These are phyloP conservation scores for Helotiales sp. DNA, from an alignment of 2,329 filamentous ascomycete genomes.

Conservation along the genomic window DNA sequence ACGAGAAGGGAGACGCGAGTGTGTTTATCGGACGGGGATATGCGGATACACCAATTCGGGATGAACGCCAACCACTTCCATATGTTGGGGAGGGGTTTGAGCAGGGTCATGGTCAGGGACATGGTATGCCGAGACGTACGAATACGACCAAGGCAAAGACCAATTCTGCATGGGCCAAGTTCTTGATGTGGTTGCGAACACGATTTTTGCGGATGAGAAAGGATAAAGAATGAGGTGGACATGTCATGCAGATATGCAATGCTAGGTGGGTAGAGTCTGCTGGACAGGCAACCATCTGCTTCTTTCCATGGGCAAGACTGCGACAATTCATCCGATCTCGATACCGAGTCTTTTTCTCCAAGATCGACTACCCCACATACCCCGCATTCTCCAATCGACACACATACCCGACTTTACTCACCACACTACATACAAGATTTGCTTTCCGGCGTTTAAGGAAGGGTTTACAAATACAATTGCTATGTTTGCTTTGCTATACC, in stretches of 20 bases:
- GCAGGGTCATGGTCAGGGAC: no score
- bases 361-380: not conserved
- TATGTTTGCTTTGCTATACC: not conserved
- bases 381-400: not conserved
- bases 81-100: constrained; percentile 7
- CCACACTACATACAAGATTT: not conserved
- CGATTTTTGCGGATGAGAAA: constrained; percentile 45
- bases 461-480: no score
- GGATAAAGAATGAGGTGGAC: constrained; percentile 8
- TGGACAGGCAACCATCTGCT: not conserved
- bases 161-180: constrained; percentile 61
- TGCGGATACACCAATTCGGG: constrained; percentile 4
- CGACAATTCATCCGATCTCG: not conserved
- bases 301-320: not conserved
- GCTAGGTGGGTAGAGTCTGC: no score
- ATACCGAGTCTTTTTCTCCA: not conserved
- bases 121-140: constrained; percentile 8
- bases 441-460: not conserved
- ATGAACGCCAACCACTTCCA: constrained; percentile 6
- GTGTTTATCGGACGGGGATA: constrained; percentile 24
- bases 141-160: constrained; percentile 54
- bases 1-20: constrained; percentile 26
- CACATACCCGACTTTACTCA: not conserved
- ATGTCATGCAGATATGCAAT: not conserved
- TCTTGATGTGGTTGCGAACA: constrained; percentile 65